phyloP scores from a whole-genome alignment of 495 filamentous ascomycete genomes.

The Hyaloscypha hepaticicola region DNA sequence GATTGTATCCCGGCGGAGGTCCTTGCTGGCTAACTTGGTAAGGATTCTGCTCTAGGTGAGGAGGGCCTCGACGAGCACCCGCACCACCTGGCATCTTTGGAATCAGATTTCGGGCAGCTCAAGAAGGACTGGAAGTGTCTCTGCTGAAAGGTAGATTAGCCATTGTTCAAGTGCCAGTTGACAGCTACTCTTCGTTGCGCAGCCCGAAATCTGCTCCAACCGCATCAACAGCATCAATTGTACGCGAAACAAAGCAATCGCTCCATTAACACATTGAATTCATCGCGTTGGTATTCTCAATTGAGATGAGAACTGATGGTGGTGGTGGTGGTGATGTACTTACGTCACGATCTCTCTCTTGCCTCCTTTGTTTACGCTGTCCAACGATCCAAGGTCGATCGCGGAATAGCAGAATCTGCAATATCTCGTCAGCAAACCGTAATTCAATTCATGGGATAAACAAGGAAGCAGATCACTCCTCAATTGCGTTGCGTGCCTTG shows the following conservation, averaged over 20 bases:
- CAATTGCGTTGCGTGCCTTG: not conserved
- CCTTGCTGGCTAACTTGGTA: not conserved
- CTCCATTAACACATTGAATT: not conserved
- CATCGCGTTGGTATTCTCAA: not conserved
- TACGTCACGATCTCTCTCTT: not conserved
- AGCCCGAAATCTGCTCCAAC: too few species aligned
- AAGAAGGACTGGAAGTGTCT: not conserved
- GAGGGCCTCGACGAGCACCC: conserved; percentile 4
- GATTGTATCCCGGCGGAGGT: not conserved
- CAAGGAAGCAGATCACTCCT: too few species aligned
- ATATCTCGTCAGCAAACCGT: not conserved
- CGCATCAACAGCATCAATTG: not conserved
- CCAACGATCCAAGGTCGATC: not conserved
- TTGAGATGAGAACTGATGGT: not conserved
- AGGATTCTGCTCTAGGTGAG: too few species aligned
- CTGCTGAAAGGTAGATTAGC: not conserved
- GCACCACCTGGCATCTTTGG: conserved; percentile 14
- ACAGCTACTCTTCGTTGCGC: too few species aligned
- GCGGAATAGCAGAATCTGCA: not conserved
- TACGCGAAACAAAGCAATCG: not conserved
- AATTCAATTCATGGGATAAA: not conserved
- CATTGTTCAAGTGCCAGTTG: not conserved
- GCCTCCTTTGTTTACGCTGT: not conserved
- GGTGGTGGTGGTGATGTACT: not conserved
- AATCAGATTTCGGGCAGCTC: not conserved